A percentile compares a stretch with the other conserved stretches of the same genome.
phyloP scores from a whole-genome alignment of 345 rosid species.

The Citrus unshiu region DNA sequence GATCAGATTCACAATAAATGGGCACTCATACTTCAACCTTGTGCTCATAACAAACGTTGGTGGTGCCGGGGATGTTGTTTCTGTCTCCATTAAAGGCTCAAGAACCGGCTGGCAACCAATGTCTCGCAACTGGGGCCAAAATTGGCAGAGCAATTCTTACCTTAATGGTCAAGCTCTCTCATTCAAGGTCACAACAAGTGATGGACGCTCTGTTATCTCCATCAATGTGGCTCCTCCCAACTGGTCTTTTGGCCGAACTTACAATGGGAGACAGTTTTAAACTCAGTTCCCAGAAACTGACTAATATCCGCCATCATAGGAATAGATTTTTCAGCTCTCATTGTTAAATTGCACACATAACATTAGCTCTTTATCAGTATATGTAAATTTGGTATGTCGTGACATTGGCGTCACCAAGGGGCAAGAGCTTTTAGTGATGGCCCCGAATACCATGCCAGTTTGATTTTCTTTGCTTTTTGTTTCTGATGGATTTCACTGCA shows the following conservation, averaged over 20 bases:
- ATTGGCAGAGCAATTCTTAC: slow-evolving; percentile 26
- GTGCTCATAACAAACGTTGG: slow-evolving; percentile 26
- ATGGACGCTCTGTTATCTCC: slow-evolving; percentile 18
- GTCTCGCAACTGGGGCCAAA: slow-evolving; percentile 30
- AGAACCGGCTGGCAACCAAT: slow-evolving; percentile 23
- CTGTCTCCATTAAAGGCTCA: slow-evolving; percentile 18
- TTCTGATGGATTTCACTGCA: background rate
- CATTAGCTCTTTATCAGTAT: background rate
- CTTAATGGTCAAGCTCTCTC: slow-evolving; percentile 28
- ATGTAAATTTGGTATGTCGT: background rate
- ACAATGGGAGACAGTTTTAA: slow-evolving; percentile 16
- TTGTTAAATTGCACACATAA: background rate
- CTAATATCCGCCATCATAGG: background rate
- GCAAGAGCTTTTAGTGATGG: background rate
- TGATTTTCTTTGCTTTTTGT: background rate
- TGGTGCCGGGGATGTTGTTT: slow-evolving; percentile 28
- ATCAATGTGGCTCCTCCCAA: slow-evolving; percentile 25
- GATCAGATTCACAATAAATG: slow-evolving; percentile 24
- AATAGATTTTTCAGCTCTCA: background rate
- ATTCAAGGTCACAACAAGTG: slow-evolving; percentile 22
- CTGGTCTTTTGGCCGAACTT: slow-evolving; percentile 25
- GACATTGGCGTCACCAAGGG: background rate
- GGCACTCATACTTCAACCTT: slow-evolving; percentile 27
- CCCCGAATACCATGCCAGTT: slow-evolving; percentile 1
- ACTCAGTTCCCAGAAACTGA: background rate